These are phyloP conservation scores for Barnettozyma siamensis DNA, from an alignment of 805 yeast species.

Conservation along the genomic window DNA sequence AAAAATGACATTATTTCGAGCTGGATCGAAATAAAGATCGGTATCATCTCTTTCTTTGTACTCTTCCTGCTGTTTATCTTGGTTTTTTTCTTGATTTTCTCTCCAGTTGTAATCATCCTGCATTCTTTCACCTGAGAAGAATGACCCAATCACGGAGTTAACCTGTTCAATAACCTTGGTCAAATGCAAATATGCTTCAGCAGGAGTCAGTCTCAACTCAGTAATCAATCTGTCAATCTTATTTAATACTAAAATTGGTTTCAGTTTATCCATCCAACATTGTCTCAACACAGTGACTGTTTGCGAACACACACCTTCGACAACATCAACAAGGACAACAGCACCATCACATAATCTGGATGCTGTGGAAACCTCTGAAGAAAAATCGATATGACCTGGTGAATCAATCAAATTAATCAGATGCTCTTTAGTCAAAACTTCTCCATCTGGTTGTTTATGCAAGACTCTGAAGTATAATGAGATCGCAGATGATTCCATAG, in stretches of 20 bases:
- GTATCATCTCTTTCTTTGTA: slow-evolving; percentile 73
- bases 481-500: slow-evolving; percentile 96
- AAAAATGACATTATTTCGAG: slow-evolving; percentile 81
- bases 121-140: slow-evolving; percentile 89
- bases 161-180: slow-evolving; percentile 83
- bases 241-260: slow-evolving; percentile 83
- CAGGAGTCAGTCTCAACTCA: slow-evolving; percentile 76
- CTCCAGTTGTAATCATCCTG: slow-evolving; percentile 77
- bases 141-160: slow-evolving; percentile 89
- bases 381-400: slow-evolving; percentile 98
- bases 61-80: slow-evolving; percentile 34
- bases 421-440: slow-evolving; percentile 59
- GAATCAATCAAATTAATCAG: slow-evolving; percentile 91
- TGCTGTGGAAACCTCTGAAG: slow-evolving; percentile 94
- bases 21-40: slow-evolving; percentile 82
- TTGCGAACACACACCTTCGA: slow-evolving; percentile 97
- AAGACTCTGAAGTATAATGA: slow-evolving; percentile 82
- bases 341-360: slow-evolving; percentile 97
- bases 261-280: slow-evolving; percentile 89
- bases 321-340: slow-evolving; percentile 89
- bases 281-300: slow-evolving; percentile 92
- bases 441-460: slow-evolving; percentile 35
- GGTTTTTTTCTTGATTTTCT: slow-evolving; percentile 48
- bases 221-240: slow-evolving; percentile 82
- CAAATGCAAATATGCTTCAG: slow-evolving; percentile 81